Conservation (phyloP, 345 rosid species). For the Populus davidiana region DNA sequence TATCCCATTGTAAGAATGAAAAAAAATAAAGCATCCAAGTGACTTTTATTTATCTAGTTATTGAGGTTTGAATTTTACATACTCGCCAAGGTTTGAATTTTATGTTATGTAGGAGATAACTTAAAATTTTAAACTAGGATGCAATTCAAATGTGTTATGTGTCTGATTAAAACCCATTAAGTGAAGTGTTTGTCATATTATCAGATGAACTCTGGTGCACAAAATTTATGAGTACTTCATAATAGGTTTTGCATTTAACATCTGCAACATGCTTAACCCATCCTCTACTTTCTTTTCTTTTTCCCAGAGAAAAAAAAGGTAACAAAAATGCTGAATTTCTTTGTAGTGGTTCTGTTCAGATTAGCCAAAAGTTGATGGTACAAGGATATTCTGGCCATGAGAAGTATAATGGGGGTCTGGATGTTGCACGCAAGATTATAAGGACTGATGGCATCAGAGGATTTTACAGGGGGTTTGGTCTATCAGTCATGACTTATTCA, state of each 20-base stretch:
- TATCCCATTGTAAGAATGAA: background rate
- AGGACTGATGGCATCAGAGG: conserved; percentile 81
- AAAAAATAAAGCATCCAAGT: background rate
- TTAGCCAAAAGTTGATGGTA: conserved; percentile 97
- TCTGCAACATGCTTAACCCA: background rate
- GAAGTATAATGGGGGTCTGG: conserved; percentile 81
- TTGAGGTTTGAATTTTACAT: background rate
- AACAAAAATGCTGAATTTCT: conserved; percentile 1
- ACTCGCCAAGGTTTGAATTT: background rate
- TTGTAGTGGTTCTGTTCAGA: conserved; percentile 40
- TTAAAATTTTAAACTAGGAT: background rate
- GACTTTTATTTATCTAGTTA: background rate
- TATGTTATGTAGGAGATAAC: background rate
- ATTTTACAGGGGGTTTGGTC: conserved; percentile 89
- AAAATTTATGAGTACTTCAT: background rate
- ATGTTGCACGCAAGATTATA: conserved; percentile 79
- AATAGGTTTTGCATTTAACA: background rate
- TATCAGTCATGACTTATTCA: conserved; percentile 88
- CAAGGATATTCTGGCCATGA: conserved; percentile 96
- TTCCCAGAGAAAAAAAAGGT: background rate
- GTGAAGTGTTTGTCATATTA: background rate
- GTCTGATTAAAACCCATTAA: background rate
- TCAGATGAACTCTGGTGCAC: background rate
- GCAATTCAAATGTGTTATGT: background rate
- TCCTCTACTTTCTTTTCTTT: background rate